Evolutionary conservation across 345 rosid species (phyloP), one percentile per base, ranked within the genome.

Genomic region (Salix caprea): DNA sequence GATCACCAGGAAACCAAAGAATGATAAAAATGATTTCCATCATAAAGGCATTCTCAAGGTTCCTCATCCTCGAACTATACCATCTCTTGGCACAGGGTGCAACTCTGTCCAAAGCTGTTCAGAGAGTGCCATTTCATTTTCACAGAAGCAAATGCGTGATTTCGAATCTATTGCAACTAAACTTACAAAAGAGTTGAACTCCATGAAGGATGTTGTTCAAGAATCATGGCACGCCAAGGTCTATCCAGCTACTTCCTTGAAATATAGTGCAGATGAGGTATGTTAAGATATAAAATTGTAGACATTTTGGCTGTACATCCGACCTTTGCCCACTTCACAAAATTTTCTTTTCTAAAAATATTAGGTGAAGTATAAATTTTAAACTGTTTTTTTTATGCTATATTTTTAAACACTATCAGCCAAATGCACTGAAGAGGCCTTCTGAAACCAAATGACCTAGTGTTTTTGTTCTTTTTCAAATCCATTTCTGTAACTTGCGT

Each of bases 121-220:
- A 72, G 85, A 89, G 84, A 91, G 84, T 78, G 96, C 90, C 70
- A 86, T 92, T 81, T 79, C 82, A 73, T 96, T 93, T 86, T 88
- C 96, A 8, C 92, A 90, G 85, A 82, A 87, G 70, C 96, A 91
- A 85, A 83, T 93, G 91, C 88, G 69, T 62, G 98, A 89, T 79
- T 80, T 88, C 65, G 89, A 86, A 70, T 78, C 77, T 72, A 75
- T 93, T 74, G 83, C 96, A 62, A 74, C 82, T 44, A 91, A 83
- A 83, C 97, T 92, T 80, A 79, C 88, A 13, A 84, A 76, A 39
- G 94, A 91, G 80, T 81, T 93, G 79, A 89, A 82, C 79, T 79
- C 84, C 14, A 88, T 96, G 94, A 91, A 82, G 78, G 89, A 85
- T 5, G 70, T 93, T 46, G 84, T 85, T 48, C 85, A 88, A 84